Base-by-base conservation (phyloP, 768 basidiomycete species). In the Fistulinella prunicolor region DNA sequence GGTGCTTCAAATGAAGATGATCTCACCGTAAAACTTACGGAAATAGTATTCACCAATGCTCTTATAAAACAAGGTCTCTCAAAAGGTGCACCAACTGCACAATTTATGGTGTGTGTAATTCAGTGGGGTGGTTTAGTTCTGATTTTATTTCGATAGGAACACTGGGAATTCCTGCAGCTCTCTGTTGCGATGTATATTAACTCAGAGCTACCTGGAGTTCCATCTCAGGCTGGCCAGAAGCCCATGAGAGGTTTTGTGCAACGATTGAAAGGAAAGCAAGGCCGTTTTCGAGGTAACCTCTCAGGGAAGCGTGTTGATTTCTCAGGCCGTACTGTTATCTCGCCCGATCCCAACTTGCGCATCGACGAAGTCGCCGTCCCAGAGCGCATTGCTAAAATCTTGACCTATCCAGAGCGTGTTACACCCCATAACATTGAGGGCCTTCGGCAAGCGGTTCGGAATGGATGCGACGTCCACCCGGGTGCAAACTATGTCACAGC, bases 281-380 rank as follows among this genome's bases (percentile, higher is more conserved):
- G 96, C 59, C 94, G 96, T 39, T 98, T 99, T 71, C 81, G 96
- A 65, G 96, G 96, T 19, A 99, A 99, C 64, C 77, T 99, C 8
- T 97, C 94, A 0, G 96, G 96, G 53, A 99, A 99, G 69, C 93
- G 96, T 67, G 96, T 99, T 55, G 96, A 99, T 65, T 98, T 98
- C 65, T 97, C 94, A 0, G 95, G 85, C 6, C 88, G 96, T 58
- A 99, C 96, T 7, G 96, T 99, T 67, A 99, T 99, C 62, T 95
- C 94, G 2, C 96, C 96, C 1, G 96, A 99, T 68, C 96, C 96
- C n/a, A 99, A 98, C 63, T 72, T 99, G 54, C 85, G 92, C 42
- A 96, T 99, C 61, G 96, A 99, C 65, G 95, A 99, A 72, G 94
- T 99, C 9, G 96, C 96, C 16, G 89, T 99, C 1, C 96, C 96